Conservation (phyloP, 345 rosid species). For the Hypericum perforatum region DNA sequence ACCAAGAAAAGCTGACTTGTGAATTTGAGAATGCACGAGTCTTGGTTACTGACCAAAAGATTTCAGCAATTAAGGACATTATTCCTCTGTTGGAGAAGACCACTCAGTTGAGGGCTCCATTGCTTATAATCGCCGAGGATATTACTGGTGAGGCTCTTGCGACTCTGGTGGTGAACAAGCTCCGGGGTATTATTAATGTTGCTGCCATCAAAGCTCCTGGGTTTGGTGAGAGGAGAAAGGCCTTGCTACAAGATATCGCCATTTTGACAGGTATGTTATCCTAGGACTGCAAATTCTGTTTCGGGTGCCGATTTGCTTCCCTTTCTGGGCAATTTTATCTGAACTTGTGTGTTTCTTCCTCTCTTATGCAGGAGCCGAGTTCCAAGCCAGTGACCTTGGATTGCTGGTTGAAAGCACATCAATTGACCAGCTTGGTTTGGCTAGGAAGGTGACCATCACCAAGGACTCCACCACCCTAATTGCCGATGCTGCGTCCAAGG, state of each 20-base stretch:
- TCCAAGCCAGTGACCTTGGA: conserved; percentile 77
- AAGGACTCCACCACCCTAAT: conserved; percentile 82
- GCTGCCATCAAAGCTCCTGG: conserved; percentile 95
- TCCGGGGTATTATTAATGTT: conserved; percentile 83
- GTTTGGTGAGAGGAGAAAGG: conserved; percentile 96
- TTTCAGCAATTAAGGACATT: conserved; percentile 84
- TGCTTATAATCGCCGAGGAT: conserved; percentile 92
- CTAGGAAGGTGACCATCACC: conserved; percentile 68
- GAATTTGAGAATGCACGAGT: conserved; percentile 97
- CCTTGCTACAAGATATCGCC: conserved; percentile 91
- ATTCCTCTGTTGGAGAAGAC: conserved; percentile 88
- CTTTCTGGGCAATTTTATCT: no score
- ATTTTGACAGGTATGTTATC: conserved; percentile 58
- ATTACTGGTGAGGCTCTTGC: conserved; percentile 94
- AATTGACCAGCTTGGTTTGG: conserved; percentile 79
- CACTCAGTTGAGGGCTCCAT: conserved; percentile 81
- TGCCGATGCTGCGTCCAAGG: conserved; percentile 93
- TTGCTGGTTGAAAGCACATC: conserved; percentile 60
- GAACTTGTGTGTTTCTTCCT: conserved; percentile 1
- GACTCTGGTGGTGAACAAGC: conserved; percentile 89
- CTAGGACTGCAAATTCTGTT: not conserved
- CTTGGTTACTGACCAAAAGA: conserved; percentile 84
- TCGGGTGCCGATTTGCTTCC: not conserved
- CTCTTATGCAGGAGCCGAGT: conserved; percentile 66
- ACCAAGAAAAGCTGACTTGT: conserved; percentile 75